These are phyloP conservation scores for Bonia amplexicaulis DNA, from an alignment of 176 grass and related monocot genomes.

Conservation along the genomic window DNA sequence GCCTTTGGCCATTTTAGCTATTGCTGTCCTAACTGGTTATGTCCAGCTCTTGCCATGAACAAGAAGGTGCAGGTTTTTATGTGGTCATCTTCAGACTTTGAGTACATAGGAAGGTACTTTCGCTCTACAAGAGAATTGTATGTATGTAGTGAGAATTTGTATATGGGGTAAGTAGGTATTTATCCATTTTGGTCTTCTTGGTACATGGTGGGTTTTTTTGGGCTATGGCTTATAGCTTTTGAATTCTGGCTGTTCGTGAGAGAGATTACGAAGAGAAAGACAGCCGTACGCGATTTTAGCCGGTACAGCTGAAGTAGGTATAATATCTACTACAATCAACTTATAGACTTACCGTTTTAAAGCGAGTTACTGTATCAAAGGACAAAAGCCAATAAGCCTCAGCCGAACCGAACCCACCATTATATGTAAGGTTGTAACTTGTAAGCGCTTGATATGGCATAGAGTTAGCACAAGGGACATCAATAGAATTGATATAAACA, in stretches of 20 bases:
- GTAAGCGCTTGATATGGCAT: slow-evolving; percentile 20
- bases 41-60: slow-evolving; percentile 78
- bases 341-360: too few relatives aligned
- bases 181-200: not conserved
- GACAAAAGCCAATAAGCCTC: too few relatives aligned
- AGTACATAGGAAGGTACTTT: slow-evolving; percentile 1
- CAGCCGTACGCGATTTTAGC: too few relatives aligned
- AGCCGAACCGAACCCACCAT: too few relatives aligned
- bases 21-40: slow-evolving; percentile 77
- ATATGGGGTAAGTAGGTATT: slow-evolving; percentile 18
- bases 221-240: too few relatives aligned
- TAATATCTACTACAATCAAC: too few relatives aligned
- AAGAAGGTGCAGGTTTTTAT: not conserved
- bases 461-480: not conserved
- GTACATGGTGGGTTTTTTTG: not conserved
- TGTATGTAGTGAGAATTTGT: slow-evolving; percentile 23
- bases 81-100: slow-evolving; percentile 2
- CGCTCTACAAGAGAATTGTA: not conserved
- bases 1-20: slow-evolving; percentile 63
- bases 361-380: too few relatives aligned
- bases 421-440: not conserved
- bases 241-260: too few relatives aligned
- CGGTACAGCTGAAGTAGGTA: too few relatives aligned
- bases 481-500: not conserved
- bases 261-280: too few relatives aligned